Conservation (phyloP, 2,329 filamentous ascomycete species). For the Claviceps capensis region DNA sequence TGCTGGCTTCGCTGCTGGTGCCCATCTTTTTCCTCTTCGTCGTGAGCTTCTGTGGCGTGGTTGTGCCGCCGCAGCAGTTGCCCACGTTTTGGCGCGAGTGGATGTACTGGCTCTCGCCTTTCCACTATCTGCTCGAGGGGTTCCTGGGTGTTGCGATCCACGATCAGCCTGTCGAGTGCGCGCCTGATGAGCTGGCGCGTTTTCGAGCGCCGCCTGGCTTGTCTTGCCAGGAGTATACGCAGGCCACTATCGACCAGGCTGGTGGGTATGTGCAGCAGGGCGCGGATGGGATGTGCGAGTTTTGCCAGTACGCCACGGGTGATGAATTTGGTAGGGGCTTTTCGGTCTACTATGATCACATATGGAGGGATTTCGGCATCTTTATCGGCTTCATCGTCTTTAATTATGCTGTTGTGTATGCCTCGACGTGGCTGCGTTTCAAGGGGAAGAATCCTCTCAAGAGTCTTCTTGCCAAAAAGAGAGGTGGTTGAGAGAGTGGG, state of each 20-base stretch:
- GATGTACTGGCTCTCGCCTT: conserved; percentile 57
- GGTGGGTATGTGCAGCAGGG: conserved; percentile 48
- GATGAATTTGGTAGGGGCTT: conserved; percentile 46
- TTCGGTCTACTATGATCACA: conserved; percentile 44
- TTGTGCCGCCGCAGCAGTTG: conserved; percentile 46
- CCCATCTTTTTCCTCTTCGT: conserved; percentile 59
- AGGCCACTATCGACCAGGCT: conserved; percentile 33
- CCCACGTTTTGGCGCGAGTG: conserved; percentile 49
- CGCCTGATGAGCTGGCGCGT: conserved; percentile 40
- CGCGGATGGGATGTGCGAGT: conserved; percentile 45
- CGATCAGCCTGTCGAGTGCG: conserved; percentile 40
- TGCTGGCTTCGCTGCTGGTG: conserved; percentile 51
- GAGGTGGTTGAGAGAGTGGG: not conserved
- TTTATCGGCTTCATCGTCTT: conserved; percentile 51
- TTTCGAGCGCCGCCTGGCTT: conserved; percentile 45
- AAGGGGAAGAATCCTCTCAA: conserved; percentile 24
- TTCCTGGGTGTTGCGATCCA: conserved; percentile 43
- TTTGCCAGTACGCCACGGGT: conserved; percentile 48
- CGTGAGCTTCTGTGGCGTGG: conserved; percentile 56
- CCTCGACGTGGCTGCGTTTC: conserved; percentile 26
- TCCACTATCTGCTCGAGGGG: conserved; percentile 51
- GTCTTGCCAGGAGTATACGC: conserved; percentile 47
- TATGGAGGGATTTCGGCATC: conserved; percentile 54
- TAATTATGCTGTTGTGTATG: conserved; percentile 36
- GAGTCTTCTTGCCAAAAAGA: conserved; percentile 14